These are phyloP conservation scores for Punctularia strigosozonata DNA, from an alignment of 768 basidiomycete species.

Conservation along the genomic window DNA sequence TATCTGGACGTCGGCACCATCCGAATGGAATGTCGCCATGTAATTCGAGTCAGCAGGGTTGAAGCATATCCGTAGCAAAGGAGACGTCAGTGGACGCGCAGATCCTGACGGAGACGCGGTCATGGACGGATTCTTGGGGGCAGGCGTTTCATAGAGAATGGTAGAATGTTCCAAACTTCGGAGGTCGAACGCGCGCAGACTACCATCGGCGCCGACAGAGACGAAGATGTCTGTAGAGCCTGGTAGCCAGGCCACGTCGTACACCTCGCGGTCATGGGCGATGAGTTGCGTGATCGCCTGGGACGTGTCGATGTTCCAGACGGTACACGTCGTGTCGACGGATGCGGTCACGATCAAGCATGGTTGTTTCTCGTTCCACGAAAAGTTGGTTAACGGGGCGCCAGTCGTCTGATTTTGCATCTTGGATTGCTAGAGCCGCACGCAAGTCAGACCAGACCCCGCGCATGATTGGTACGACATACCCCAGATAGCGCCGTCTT, in stretches of 20 bases:
- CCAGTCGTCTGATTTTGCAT: slow-evolving; percentile 73
- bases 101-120: slow-evolving; percentile 44
- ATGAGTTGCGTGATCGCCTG: slow-evolving; percentile 95
- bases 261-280: slow-evolving; percentile 92
- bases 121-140: slow-evolving; percentile 60
- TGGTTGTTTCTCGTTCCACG: slow-evolving; percentile 92
- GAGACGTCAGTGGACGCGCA: slow-evolving; percentile 65
- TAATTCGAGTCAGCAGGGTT: slow-evolving; percentile 89
- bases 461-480: slow-evolving; percentile 18
- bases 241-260: slow-evolving; percentile 98
- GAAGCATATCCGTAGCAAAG: slow-evolving; percentile 80
- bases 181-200: slow-evolving; percentile 91
- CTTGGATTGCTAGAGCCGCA: slow-evolving; percentile 62
- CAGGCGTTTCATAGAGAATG: slow-evolving; percentile 90
- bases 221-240: slow-evolving; percentile 95
- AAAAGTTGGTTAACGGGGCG: slow-evolving; percentile 92
- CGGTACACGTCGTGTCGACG: slow-evolving; percentile 97
- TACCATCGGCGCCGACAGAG: slow-evolving; percentile 95
- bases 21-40: slow-evolving; percentile 95
- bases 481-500: slow-evolving; percentile 79
- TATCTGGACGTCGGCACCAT: slow-evolving; percentile 81
- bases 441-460: slow-evolving; percentile 1
- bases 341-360: slow-evolving; percentile 92
- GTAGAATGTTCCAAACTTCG: slow-evolving; percentile 96
- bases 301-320: slow-evolving; percentile 95